These are phyloP conservation scores for Plantago elongata DNA, from an alignment of 257 asterid genomes.

Conservation along the genomic window DNA sequence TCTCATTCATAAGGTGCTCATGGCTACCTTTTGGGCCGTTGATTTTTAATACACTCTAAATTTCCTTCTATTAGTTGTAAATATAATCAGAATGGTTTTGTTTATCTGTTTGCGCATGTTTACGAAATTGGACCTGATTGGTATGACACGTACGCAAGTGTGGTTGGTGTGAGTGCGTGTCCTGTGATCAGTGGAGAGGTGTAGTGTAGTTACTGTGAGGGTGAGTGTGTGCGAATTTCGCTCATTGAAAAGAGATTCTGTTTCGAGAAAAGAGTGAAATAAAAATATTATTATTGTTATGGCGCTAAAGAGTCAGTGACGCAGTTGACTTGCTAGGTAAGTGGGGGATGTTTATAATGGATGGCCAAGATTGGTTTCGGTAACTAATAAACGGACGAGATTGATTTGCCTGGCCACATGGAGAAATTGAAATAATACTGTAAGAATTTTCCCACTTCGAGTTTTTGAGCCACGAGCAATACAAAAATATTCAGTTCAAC, in stretches of 20 bases:
- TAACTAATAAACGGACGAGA: conserved; percentile 18
- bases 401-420: not conserved
- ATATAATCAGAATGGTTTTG: too few species aligned
- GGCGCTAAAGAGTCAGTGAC: conserved; percentile 36
- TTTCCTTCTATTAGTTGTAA: too few species aligned
- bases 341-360: conserved; percentile 5
- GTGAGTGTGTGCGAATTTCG: conserved; percentile 16
- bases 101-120: not conserved
- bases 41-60: conserved; percentile 24
- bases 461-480: too few species aligned
- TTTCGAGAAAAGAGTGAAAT: not conserved
- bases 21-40: conserved; percentile 19
- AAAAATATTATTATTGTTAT: conserved; percentile 19
- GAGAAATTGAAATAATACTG: not conserved
- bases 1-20: conserved; percentile 40
- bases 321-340: conserved; percentile 34
- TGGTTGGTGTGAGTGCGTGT: not conserved
- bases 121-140: not conserved
- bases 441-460: not conserved
- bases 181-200: conserved; percentile 10
- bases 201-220: conserved; percentile 1
- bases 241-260: conserved; percentile 6
- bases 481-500: too few species aligned
- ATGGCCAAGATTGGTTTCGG: conserved; percentile 22
- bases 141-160: not conserved